Evolutionary conservation across 129 eudicot genomes (phyloP).

Genomic region (Lactuca saligna): DNA sequence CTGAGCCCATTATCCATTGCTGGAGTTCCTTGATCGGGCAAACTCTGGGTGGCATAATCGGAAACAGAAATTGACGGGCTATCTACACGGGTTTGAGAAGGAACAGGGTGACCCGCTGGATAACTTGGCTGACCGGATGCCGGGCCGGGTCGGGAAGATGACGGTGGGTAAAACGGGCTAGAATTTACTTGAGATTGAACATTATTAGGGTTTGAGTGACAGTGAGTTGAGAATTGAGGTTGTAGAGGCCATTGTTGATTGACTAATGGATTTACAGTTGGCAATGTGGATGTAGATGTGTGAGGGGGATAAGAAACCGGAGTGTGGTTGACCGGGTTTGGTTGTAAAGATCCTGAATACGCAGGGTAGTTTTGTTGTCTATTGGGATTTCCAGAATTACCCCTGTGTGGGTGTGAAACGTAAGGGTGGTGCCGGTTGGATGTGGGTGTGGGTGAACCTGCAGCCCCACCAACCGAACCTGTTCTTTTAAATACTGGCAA

Average conservation of each 20-base stretch:
- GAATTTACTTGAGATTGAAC: slow-evolving; percentile 31
- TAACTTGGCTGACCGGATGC: slow-evolving; percentile 18
- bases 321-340: slow-evolving; percentile 27
- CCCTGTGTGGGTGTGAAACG: slow-evolving; percentile 7
- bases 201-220: neutral
- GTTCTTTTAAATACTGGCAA: slow-evolving; percentile 37
- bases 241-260: slow-evolving; percentile 16
- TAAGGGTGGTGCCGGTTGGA: slow-evolving; percentile 7
- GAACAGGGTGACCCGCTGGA: slow-evolving; percentile 10
- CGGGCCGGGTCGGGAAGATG: slow-evolving; percentile 18
- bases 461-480: slow-evolving; percentile 22
- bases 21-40: slow-evolving; percentile 24
- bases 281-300: slow-evolving; percentile 10
- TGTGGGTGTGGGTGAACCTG: slow-evolving; percentile 16
- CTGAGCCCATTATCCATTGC: slow-evolving; percentile 21
- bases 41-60: slow-evolving; percentile 16
- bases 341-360: slow-evolving; percentile 22
- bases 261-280: slow-evolving; percentile 17
- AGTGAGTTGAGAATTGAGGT: slow-evolving; percentile 16
- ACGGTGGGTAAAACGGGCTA: slow-evolving; percentile 20
- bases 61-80: slow-evolving; percentile 26
- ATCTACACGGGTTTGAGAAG: slow-evolving; percentile 29
- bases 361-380: slow-evolving; percentile 15
- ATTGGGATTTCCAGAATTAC: slow-evolving; percentile 18
- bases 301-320: slow-evolving; percentile 17